Base-by-base conservation (phyloP, 208 protist genomes). In the Kentomonas sorsogonicus region DNA sequence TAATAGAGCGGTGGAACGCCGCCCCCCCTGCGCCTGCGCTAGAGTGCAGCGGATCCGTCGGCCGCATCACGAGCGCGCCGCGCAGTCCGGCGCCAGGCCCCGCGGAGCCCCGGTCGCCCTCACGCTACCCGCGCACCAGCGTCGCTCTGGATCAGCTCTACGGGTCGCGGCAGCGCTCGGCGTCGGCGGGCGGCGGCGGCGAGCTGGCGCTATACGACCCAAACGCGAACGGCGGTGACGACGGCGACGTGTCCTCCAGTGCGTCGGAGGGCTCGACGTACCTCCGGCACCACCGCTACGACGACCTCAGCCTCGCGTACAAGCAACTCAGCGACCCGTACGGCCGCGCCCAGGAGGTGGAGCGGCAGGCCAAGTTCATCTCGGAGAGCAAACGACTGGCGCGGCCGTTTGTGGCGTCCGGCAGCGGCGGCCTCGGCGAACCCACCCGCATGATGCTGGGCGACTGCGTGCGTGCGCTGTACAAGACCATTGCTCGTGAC, bases 381-480 rank as follows among this genome's bases (percentile, higher is more conserved):
- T 74, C 72, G 36, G 77, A 93, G 47, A 77, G 68, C 57, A 84
- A 77, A 33, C 63, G 77, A 0, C 70, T 93, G 0, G 79, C 69
- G 3, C 59, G 68, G 20, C 90, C 87, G 0, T 94, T 96, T 51
- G 66, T 94, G 33, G 71, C 81, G 1, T 55, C 81, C 7, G 74
- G 83, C 13, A 53, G 61, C 3, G 30, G 54, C 23, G 62, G 61
- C 6, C 48, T 84, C 1, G 70, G 77, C 23, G 63, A 72, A 50
- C 89, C 86, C 15, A 93, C 86, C 22, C 83, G 90, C 0, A 66
- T 88, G 39, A 54, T 93, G 57, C 39, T 96, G 11, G 83, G 81
- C 25, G 90, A 96, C 69, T 91, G 81, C 43, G 75, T 93, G 33
- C 66, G 74, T 18, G 65, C 48, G 1, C 56, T 96, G 2, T 94